Percentiles rank a stretch among this genome's conserved stretches.
Conservation (phyloP, 2,329 filamentous ascomycete species). For the Xylaria sp. region DNA sequence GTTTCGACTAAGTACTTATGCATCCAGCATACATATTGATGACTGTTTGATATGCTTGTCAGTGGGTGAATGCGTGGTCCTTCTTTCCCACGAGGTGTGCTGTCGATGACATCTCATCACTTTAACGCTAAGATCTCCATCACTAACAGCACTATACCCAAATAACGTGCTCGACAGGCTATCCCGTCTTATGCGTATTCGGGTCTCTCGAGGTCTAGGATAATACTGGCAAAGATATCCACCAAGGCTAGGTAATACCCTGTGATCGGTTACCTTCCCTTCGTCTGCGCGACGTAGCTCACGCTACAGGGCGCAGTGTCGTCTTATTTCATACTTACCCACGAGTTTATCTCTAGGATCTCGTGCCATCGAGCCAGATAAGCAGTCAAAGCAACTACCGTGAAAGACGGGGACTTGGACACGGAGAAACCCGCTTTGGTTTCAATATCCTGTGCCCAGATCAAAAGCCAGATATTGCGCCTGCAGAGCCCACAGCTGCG, state of each 20-base stretch:
- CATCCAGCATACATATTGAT: not conserved
- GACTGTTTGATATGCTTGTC: not conserved
- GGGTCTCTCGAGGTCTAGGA: not conserved
- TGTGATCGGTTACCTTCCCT: not conserved
- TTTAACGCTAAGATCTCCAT: not conserved
- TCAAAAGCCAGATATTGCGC: constrained; percentile 13
- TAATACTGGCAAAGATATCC: not conserved
- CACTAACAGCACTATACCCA: too few relatives aligned
- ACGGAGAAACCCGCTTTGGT: constrained; percentile 22
- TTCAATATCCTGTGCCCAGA: constrained; percentile 22
- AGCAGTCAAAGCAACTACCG: constrained; percentile 17
- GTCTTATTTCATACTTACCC: not conserved
- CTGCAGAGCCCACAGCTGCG: constrained; percentile 8
- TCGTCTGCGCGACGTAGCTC: not conserved
- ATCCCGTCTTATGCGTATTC: not conserved
- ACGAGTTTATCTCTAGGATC: not conserved
- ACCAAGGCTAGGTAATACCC: not conserved
- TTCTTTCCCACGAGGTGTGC: not conserved
- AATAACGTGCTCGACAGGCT: too few relatives aligned
- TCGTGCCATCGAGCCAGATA: constrained; percentile 13
- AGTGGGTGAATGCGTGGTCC: not conserved
- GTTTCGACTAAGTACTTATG: not conserved
- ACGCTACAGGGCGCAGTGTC: constrained; percentile 1
- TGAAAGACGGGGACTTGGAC: constrained; percentile 15
- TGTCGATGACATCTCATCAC: not conserved